A percentile compares a stretch with the other conserved stretches of the same genome.
Conservation (phyloP, 192 early-diverging fungal species). For the Pilobolus umbonatus region DNA sequence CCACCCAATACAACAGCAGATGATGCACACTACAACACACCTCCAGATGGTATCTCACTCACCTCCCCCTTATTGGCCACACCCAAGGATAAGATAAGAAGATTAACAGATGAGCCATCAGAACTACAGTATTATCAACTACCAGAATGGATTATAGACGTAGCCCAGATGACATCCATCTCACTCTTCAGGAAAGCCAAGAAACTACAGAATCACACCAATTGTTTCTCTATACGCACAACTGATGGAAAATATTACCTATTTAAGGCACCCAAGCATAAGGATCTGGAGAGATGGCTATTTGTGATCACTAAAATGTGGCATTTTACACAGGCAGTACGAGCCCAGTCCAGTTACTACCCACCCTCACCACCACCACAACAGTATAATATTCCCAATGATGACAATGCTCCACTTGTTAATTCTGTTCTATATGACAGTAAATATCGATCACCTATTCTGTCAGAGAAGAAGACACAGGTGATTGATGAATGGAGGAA, state of each 20-base stretch:
- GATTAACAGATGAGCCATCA: background rate
- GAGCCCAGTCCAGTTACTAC: background rate
- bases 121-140: constrained; percentile 32
- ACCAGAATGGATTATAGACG: constrained; percentile 32
- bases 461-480: constrained; percentile 19
- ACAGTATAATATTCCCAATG: background rate
- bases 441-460: background rate
- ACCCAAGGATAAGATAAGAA: constrained; percentile 15
- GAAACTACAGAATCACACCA: background rate
- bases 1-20: constrained; percentile 7
- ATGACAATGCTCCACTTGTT: constrained; percentile 6
- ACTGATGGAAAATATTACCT: constrained; percentile 19
- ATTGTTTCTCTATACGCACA: constrained; percentile 30
- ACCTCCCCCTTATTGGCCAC: constrained; percentile 29
- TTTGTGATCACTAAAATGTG: constrained; percentile 38
- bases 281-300: constrained; percentile 36
- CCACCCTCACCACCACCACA: background rate
- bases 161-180: constrained; percentile 27
- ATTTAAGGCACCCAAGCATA: constrained; percentile 34
- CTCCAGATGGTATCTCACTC: too few relatives aligned
- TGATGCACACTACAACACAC: constrained; percentile 5
- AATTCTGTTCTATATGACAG: background rate
- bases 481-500: constrained; percentile 36
- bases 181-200: constrained; percentile 18
- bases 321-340: constrained; percentile 21